A percentile compares a stretch with the other conserved stretches of the same genome.
phyloP scores from a whole-genome alignment of 805 yeast genomes.

The Cyberlindnera suaveolens region DNA sequence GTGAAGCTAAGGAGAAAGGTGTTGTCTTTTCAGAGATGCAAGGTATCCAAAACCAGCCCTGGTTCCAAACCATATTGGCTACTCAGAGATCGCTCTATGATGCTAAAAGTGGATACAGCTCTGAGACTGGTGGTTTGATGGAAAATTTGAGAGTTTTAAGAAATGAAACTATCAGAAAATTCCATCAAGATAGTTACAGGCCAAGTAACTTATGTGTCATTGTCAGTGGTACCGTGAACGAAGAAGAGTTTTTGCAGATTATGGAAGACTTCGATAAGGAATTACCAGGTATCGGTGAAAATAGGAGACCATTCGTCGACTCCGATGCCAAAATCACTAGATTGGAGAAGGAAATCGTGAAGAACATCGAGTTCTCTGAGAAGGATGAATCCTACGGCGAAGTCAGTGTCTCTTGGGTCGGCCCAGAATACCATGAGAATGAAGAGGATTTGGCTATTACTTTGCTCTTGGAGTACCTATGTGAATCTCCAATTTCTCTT shows the following conservation, averaged over 20 bases:
- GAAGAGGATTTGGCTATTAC: conserved; percentile 63
- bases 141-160: conserved; percentile 67
- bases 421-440: conserved; percentile 54
- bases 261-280: conserved; percentile 57
- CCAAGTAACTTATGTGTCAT: conserved; percentile 82
- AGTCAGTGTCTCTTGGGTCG: conserved; percentile 69
- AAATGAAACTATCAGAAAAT: conserved; percentile 66
- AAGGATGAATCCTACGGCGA: conserved; percentile 83
- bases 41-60: conserved; percentile 76
- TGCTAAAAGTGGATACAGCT: conserved; percentile 70
- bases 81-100: conserved; percentile 52
- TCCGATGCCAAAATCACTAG: conserved; percentile 37
- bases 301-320: conserved; percentile 76
- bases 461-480: conserved; percentile 63
- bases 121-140: conserved; percentile 92
- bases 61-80: conserved; percentile 56
- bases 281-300: conserved; percentile 30
- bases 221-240: conserved; percentile 81
- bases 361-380: conserved; percentile 77
- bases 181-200: conserved; percentile 66
- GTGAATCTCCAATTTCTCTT: conserved; percentile 72
- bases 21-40: conserved; percentile 98
- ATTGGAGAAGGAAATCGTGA: conserved; percentile 30
- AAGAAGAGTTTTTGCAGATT: conserved; percentile 55
- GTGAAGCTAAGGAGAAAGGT: conserved; percentile 86